phyloP scores from a whole-genome alignment of 75 land plant species.

The Larix kaempferi region DNA sequence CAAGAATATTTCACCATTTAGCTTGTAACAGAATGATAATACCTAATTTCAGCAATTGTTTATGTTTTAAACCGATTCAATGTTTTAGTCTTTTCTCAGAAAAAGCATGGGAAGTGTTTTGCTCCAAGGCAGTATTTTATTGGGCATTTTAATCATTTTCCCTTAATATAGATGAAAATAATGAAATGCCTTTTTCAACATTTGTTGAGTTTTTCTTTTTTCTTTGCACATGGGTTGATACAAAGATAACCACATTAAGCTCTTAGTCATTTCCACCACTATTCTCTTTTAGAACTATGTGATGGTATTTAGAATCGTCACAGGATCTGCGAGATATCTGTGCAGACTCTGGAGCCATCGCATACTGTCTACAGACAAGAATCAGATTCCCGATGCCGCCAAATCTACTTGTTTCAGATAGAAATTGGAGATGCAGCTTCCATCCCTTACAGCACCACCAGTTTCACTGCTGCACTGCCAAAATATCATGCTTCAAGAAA shows the following conservation, averaged over 20 bases:
- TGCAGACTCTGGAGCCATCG: too few species aligned
- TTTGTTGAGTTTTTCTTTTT: background rate
- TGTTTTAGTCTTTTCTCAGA: too few species aligned
- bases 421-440: too few species aligned
- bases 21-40: background rate
- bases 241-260: background rate
- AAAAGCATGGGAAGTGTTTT: background rate
- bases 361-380: too few species aligned
- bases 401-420: too few species aligned
- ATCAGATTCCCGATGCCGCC: too few species aligned
- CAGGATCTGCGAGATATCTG: too few species aligned
- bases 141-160: background rate
- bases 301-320: too few species aligned
- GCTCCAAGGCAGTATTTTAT: background rate
- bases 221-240: background rate
- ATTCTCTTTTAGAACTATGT: background rate
- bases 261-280: background rate
- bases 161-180: background rate
- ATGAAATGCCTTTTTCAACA: background rate
- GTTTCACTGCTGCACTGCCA: too few species aligned
- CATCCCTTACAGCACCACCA: too few species aligned
- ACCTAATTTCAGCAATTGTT: background rate
- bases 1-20: background rate
- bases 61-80: background rate
- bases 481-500: too few species aligned